phyloP scores from a whole-genome alignment of 352 stramenopile genomes.

The Pythium periplocum region DNA sequence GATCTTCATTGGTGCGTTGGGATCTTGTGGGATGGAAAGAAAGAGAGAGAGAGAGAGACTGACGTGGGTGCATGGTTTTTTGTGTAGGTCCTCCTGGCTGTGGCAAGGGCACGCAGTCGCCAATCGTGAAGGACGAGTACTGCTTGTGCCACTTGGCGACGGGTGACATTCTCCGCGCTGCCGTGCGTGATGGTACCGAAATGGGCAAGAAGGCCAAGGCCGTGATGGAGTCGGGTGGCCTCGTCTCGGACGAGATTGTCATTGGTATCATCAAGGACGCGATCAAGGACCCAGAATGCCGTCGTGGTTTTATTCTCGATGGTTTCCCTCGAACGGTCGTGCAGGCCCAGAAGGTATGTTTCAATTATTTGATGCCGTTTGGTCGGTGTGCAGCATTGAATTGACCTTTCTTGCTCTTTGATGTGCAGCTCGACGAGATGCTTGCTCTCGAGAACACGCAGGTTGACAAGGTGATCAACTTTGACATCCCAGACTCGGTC shows the following conservation, averaged over 20 bases:
- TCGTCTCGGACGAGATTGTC: constrained; percentile 98
- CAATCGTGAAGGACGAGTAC: constrained; percentile 97
- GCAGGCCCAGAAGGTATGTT: constrained; percentile 92
- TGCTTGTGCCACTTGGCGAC: constrained; percentile 98
- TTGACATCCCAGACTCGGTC: constrained; percentile 94
- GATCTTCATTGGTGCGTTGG: constrained; percentile 89
- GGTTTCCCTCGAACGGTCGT: constrained; percentile 98
- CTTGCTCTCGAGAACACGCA: constrained; percentile 84
- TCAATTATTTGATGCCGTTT: neutral
- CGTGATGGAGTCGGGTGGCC: constrained; percentile 96
- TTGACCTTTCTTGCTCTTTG: constrained; percentile 1
- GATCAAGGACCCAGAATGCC: constrained; percentile 95
- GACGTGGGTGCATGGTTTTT: too few species aligned
- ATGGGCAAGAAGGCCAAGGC: constrained; percentile 97
- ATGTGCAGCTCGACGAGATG: constrained; percentile 92
- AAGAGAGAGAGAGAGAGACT: too few species aligned
- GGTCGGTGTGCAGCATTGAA: neutral
- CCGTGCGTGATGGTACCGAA: constrained; percentile 94
- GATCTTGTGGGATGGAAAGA: too few species aligned
- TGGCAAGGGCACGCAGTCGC: constrained; percentile 99
- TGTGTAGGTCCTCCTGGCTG: constrained; percentile 86
- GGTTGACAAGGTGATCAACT: constrained; percentile 92
- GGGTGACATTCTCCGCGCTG: constrained; percentile 98
- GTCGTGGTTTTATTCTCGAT: constrained; percentile 99
- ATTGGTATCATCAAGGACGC: constrained; percentile 99